A percentile compares a stretch with the other conserved stretches of the same genome.
Evolutionary conservation across 228 moss, liverwort and hornwort genomes (phyloP).

Genomic region (Sphagnum magellanicum): DNA sequence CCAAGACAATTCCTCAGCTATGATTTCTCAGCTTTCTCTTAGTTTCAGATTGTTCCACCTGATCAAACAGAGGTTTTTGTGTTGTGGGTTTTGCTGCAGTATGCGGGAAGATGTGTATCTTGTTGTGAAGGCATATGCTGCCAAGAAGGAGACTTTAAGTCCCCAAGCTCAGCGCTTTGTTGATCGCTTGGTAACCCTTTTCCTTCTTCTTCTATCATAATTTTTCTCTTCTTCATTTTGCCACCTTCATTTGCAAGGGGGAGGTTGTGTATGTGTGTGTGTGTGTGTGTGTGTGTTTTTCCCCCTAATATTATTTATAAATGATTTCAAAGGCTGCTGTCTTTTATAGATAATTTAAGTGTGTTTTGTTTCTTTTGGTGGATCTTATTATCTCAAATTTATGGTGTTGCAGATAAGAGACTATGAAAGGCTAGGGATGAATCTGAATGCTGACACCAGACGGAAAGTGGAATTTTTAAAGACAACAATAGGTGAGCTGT

Average conservation of each 20-base stretch:
- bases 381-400: neutral
- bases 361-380: neutral
- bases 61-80: no score
- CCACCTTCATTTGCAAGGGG: no score
- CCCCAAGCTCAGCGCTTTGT: constrained; percentile 90
- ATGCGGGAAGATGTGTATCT: constrained; percentile 88
- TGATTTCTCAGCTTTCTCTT: no score
- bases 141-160: constrained; percentile 55
- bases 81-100: constrained; percentile 24
- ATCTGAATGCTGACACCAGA: constrained; percentile 70
- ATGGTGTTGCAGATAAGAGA: constrained; percentile 65
- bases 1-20: no score
- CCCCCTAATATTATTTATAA: no score
- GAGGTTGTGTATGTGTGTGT: no score
- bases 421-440: constrained; percentile 86
- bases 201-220: neutral
- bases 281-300: no score
- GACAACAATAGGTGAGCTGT: constrained; percentile 81
- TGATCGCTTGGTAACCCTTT: constrained; percentile 54
- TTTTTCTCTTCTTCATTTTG: neutral
- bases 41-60: no score
- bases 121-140: constrained; percentile 81
- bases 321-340: no score
- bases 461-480: constrained; percentile 76
- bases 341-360: no score